A percentile compares a stretch with the other conserved stretches of the same genome.
These are phyloP conservation scores for Alternaria alternata DNA, from an alignment of 2,329 filamentous ascomycete genomes.

Conservation along the genomic window DNA sequence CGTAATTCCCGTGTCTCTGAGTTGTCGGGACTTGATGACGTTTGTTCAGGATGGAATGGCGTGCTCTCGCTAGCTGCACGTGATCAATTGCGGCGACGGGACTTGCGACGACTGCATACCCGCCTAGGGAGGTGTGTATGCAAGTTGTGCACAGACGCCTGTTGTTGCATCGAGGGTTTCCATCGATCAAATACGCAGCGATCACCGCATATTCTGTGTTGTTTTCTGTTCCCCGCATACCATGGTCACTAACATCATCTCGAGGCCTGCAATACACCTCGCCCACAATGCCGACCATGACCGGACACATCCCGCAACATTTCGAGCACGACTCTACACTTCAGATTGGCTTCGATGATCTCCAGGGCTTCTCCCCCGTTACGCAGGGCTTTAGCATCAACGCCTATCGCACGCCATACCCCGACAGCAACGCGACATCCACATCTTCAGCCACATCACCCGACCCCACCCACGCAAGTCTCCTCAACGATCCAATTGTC, in stretches of 20 bases:
- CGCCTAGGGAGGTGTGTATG: constrained; percentile 31
- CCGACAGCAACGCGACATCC: constrained; percentile 44
- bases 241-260: constrained; percentile 35
- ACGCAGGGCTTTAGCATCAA: constrained; percentile 35
- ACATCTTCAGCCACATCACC: constrained; percentile 37
- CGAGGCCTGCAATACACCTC: constrained; percentile 42
- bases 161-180: not conserved
- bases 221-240: constrained; percentile 10
- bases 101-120: constrained; percentile 21
- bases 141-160: constrained; percentile 14
- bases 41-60: constrained; percentile 29
- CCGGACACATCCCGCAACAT: constrained; percentile 33
- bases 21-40: constrained; percentile 33
- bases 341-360: constrained; percentile 37
- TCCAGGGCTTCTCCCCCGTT: constrained; percentile 39
- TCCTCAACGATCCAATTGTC: constrained; percentile 34
- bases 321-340: constrained; percentile 37
- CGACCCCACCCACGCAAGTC: constrained; percentile 24
- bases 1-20: constrained; percentile 17
- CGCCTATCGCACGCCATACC: constrained; percentile 42
- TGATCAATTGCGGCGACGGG: constrained; percentile 20
- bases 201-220: not conserved
- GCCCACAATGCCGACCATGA: constrained; percentile 40
- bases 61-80: constrained; percentile 30
- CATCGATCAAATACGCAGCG: constrained; percentile 13